A percentile compares a stretch with the other conserved stretches of the same genome.
Conservation (phyloP, 2,329 filamentous ascomycete genomes). For the Penicillium sp. region DNA sequence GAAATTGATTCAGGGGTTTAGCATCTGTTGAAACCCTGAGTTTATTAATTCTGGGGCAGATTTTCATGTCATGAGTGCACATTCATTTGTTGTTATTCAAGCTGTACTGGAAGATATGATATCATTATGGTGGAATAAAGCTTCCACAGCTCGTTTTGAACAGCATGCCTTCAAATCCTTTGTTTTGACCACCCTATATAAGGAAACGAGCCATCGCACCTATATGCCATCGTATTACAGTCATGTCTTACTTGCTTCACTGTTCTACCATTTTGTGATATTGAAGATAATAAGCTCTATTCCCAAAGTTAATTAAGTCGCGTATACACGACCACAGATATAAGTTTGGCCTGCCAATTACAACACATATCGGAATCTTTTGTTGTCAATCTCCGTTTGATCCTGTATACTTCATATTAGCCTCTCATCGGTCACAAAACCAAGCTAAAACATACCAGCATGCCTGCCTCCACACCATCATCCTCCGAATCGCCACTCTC, state of each 20-base stretch:
- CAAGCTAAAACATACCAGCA: slow-evolving; percentile 42
- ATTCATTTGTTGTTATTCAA: no score
- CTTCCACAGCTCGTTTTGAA: no score
- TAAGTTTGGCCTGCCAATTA: slow-evolving; percentile 18
- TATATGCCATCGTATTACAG: no score
- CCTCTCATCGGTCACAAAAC: neutral
- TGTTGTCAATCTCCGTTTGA: slow-evolving; percentile 58
- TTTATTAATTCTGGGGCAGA: neutral
- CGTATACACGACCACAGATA: neutral
- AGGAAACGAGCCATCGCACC: no score
- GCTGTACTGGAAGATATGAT: no score
- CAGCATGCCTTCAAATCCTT: no score
- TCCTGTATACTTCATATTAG: slow-evolving; percentile 28
- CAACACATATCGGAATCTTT: slow-evolving; percentile 55
- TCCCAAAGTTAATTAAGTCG: neutral
- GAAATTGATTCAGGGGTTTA: neutral
- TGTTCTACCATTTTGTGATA: no score
- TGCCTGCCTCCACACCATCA: slow-evolving; percentile 55
- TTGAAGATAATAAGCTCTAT: neutral
- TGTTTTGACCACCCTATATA: neutral
- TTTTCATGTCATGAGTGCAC: neutral
- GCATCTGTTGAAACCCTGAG: neutral
- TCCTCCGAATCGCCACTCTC: slow-evolving; percentile 46
- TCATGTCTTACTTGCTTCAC: no score
- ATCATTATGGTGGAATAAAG: no score